Conservation (phyloP, 768 basidiomycete genomes). For the Guyanaporus albipodus region DNA sequence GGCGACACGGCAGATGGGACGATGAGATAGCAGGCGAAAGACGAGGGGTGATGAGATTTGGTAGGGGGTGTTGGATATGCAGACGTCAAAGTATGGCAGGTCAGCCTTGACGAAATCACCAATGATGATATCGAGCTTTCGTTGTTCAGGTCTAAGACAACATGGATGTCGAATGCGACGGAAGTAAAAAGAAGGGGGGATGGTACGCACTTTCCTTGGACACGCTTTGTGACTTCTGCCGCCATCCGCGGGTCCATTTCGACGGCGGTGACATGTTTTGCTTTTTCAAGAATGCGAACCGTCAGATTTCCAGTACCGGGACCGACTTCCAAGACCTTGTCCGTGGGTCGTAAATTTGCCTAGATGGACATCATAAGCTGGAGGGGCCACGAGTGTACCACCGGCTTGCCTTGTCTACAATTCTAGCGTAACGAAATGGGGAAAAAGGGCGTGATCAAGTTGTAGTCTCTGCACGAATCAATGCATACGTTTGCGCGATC, state of each 20-base stretch:
- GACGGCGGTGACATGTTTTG: slow-evolving; percentile 88
- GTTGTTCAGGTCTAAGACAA: slow-evolving; percentile 77
- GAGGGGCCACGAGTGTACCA: background rate
- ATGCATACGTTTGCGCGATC: slow-evolving; percentile 79
- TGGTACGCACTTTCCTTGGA: slow-evolving; percentile 94
- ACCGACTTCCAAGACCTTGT: slow-evolving; percentile 95
- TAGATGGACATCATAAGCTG: slow-evolving; percentile 29
- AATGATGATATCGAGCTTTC: slow-evolving; percentile 91
- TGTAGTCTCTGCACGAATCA: slow-evolving; percentile 18
- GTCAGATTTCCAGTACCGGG: slow-evolving; percentile 98
- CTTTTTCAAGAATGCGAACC: slow-evolving; percentile 87
- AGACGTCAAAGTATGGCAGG: slow-evolving; percentile 97
- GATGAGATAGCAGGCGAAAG: slow-evolving; percentile 94
- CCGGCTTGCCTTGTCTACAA: slow-evolving; percentile 54
- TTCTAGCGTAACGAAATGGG: slow-evolving; percentile 31
- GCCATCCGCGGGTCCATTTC: slow-evolving; percentile 99
- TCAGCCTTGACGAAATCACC: slow-evolving; percentile 99
- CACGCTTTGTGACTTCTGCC: slow-evolving; percentile 93
- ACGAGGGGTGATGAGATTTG: slow-evolving; percentile 98
- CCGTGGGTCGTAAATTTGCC: slow-evolving; percentile 90
- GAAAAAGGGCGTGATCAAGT: slow-evolving; percentile 12
- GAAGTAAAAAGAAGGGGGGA: background rate
- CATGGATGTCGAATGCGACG: background rate
- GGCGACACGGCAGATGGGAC: slow-evolving; percentile 88
- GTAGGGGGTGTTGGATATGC: slow-evolving; percentile 98